Evolutionary conservation across 257 asterid species (phyloP).

Genomic region (Capsicum baccatum): DNA sequence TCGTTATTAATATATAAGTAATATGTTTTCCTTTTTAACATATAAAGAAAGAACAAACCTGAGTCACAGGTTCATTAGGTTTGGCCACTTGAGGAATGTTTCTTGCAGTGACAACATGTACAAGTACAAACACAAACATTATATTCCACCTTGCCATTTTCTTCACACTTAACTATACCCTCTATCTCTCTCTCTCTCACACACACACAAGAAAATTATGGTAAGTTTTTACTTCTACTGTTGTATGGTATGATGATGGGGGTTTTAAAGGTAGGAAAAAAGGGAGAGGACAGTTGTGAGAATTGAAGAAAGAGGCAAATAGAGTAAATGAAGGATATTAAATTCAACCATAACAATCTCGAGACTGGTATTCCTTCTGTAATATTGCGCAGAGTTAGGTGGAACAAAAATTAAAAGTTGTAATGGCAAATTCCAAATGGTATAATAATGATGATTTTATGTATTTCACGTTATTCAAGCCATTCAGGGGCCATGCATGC

Average conservation of each 20-base stretch:
- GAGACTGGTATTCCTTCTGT: constrained; percentile 46
- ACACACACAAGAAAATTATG: not conserved
- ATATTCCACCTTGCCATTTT: constrained; percentile 47
- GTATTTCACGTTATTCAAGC: constrained; percentile 34
- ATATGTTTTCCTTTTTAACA: not conserved
- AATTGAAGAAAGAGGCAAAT: constrained; percentile 29
- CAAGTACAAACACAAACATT: constrained; percentile 38
- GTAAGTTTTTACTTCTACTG: not conserved
- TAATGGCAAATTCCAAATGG: not conserved
- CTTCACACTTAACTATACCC: not conserved
- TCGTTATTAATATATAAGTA: not conserved
- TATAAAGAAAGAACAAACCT: not conserved
- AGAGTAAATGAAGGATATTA: constrained; percentile 45
- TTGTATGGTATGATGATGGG: constrained; percentile 23
- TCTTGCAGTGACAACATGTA: constrained; percentile 55
- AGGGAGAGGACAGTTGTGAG: constrained; percentile 47
- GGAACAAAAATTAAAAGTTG: constrained; percentile 40
- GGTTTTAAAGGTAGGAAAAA: constrained; percentile 31
- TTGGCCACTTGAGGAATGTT: constrained; percentile 44
- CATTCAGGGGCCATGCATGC: constrained; percentile 37
- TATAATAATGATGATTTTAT: constrained; percentile 7
- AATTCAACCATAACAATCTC: constrained; percentile 43
- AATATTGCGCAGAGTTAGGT: constrained; percentile 43
- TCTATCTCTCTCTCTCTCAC: not conserved
- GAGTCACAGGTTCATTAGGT: constrained; percentile 16